Base-by-base conservation (phyloP, 2,329 filamentous ascomycete species). In the Fusarium keratoplasticum region DNA sequence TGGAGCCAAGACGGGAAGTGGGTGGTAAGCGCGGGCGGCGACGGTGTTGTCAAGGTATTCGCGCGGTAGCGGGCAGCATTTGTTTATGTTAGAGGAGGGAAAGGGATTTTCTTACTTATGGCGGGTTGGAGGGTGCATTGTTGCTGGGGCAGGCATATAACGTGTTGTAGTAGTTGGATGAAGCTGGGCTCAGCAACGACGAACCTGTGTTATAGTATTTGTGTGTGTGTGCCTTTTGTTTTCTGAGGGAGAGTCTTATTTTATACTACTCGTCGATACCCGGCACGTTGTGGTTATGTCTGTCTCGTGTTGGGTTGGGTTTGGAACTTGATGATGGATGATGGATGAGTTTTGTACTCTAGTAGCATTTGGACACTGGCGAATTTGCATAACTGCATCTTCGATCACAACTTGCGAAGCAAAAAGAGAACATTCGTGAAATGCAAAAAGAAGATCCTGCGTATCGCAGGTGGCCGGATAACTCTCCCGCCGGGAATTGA, bases 1-100 rank as follows among this genome's bases (percentile, higher is more conserved):
- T 99, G 96, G 96, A 98, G 95, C 81, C 93, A 95, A 78, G 96
- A 99, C 80, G 95, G 96, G 36, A 90, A 95, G 75, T 96, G 96
- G 89, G 95, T 99, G 40, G 94, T 98, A 66, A 97, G 95, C 78
- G 96, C 93, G 40, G 96, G 96, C 44, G 96, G 96, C 14, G 96
- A 99, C 82, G 96, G 96, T 8, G 93, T 98, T 38, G 96, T 98
- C 71, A 98, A 98, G 86, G 95, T 98, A 66, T 98, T 92, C 86
- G 88, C 90, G 65, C 86, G 67, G 59, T 61, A 57, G 61, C 38
- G 61, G 36, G 42, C 59, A 59, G 55, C 38, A 25, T 35, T 36
- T 33, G 16, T 36, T 25, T 36, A 20, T 57, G 25, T 57, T 36
- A 57, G 52, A 57, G 52, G 33, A 36, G 52, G 59, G 66, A 64